phyloP scores from a whole-genome alignment of 78 protist genomes.

The Emiliania huxleyi region DNA sequence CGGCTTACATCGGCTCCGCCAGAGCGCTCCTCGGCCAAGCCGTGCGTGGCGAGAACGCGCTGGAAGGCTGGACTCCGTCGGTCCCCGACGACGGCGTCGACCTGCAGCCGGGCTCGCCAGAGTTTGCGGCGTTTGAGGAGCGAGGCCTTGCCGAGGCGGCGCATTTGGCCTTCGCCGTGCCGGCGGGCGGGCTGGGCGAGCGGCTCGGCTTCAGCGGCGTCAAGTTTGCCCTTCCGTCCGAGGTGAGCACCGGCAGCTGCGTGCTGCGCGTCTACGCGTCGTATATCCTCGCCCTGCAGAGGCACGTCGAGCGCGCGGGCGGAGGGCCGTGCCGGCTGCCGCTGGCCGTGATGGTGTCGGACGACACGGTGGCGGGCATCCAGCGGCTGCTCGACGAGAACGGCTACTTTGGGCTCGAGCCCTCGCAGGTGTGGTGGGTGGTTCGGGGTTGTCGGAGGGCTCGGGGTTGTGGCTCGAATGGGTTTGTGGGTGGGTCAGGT shows the following conservation, averaged over 20 bases:
- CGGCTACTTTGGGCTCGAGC: slow-evolving; percentile 23
- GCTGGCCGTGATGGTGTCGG: slow-evolving; percentile 43
- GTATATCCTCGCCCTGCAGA: not conserved
- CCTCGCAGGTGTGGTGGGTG: not conserved
- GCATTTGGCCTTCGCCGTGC: not conserved
- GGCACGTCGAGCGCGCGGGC: not conserved
- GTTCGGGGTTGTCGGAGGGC: too few relatives aligned
- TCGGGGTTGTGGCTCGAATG: too few relatives aligned
- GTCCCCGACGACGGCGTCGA: not conserved
- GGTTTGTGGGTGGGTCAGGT: not conserved
- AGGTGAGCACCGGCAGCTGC: not conserved
- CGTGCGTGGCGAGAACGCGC: slow-evolving; percentile 17
- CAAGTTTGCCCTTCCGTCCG: slow-evolving; percentile 32
- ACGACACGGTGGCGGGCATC: slow-evolving; percentile 32
- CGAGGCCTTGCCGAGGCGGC: not conserved
- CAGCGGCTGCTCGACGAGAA: not conserved
- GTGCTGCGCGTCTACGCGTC: not conserved
- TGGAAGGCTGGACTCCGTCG: slow-evolving; percentile 9
- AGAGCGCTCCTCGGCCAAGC: not conserved
- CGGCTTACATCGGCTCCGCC: not conserved
- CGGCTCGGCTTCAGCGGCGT: slow-evolving; percentile 57
- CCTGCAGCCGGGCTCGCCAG: not conserved
- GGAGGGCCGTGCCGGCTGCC: not conserved
- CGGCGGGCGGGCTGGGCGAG: slow-evolving; percentile 61
- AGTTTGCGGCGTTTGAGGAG: not conserved